Base-by-base conservation (phyloP, 768 basidiomycete genomes). In the Psilocybe azurescens region DNA sequence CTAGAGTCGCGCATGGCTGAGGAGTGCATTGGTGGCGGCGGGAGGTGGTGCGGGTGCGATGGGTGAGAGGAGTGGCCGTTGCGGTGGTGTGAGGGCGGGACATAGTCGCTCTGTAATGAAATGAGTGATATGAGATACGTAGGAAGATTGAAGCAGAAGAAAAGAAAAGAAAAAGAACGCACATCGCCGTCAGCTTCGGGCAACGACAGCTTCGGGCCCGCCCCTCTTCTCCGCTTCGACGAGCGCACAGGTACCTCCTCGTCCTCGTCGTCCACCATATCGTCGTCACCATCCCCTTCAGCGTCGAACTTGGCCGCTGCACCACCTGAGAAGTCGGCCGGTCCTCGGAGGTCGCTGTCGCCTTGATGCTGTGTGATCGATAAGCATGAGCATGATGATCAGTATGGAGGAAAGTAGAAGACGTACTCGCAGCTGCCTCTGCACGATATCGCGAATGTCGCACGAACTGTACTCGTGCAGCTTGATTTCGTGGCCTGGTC, bases 401-500 rank as follows among this genome's bases (percentile, higher is more conserved):
- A 33, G n/a, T 53, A 50, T 1, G 20, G 20, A 50, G 24, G 32
- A 3, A 24, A 44, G 28, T 11, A 7, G 7, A 33, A 30, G 24
- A 69, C 75, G 41, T 63, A 79, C 78, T 33, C 82, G 76, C 44
- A 85, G 65, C 70, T 89, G 88, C 55, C 87, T 82, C 64, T 87
- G 80, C 24, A 90, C 82, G 60, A 90, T 84, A 61, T 81, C 78
- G 59, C 83, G 78, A 60, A 85, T 81, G 69, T 89, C 86, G 14
- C 66, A 69, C 4, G 89, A 90, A 72, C 84, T 86, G 66, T 90
- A 90, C 69, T 90, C 87, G 73, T 87, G 88, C n/a, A 89, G 80
- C 72, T 89, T 90, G 66, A 86, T 73, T 67, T 88, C 84, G 70
- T 90, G 89, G 6, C 88, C 88, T 8, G 85, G 77, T 16, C 85